Percentiles rank a stretch among this genome's conserved stretches.
These are phyloP conservation scores for Chrysosphaeria jannelii DNA, from an alignment of 2,329 filamentous ascomycete species.

Conservation along the genomic window DNA sequence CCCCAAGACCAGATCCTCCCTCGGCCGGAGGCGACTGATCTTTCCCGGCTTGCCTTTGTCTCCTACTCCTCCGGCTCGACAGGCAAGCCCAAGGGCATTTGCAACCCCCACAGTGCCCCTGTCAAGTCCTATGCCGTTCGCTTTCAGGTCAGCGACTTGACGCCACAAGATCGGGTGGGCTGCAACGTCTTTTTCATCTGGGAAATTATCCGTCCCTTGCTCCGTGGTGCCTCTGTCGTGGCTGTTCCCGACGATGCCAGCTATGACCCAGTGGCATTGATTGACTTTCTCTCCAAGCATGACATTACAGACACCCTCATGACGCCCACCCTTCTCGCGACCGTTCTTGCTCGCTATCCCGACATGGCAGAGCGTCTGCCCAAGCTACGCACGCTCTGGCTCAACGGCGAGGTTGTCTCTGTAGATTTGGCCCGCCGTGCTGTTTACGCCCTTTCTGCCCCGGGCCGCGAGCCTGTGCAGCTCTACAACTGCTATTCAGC, in stretches of 20 bases:
- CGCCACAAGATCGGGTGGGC: slow-evolving; percentile 47
- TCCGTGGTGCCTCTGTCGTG: slow-evolving; percentile 48
- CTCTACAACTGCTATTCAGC: slow-evolving; percentile 59
- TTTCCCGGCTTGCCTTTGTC: slow-evolving; percentile 51
- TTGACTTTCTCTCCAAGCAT: slow-evolving; percentile 34
- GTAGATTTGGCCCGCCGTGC: slow-evolving; percentile 43
- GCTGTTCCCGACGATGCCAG: slow-evolving; percentile 46
- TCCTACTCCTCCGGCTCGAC: slow-evolving; percentile 55
- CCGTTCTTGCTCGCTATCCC: slow-evolving; percentile 38
- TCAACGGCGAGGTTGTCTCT: slow-evolving; percentile 61
- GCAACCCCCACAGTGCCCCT: slow-evolving; percentile 45
- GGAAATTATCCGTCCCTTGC: slow-evolving; percentile 50
- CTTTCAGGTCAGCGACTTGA: slow-evolving; percentile 37
- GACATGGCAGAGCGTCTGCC: slow-evolving; percentile 32
- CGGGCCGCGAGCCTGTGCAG: slow-evolving; percentile 16
- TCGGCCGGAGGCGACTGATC: slow-evolving; percentile 31
- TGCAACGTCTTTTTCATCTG: slow-evolving; percentile 74
- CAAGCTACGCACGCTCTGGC: slow-evolving; percentile 39
- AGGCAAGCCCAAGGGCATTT: slow-evolving; percentile 54
- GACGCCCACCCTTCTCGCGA: slow-evolving; percentile 52
- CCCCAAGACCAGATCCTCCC: slow-evolving; percentile 14
- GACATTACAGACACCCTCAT: slow-evolving; percentile 54
- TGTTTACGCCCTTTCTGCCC: slow-evolving; percentile 29
- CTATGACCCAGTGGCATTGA: slow-evolving; percentile 46
- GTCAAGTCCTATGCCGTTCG: slow-evolving; percentile 45